Percentiles rank a stretch among this genome's conserved stretches.
Conservation (phyloP, 768 basidiomycete species). For the Tylopilus plumbeoviolaceoides region DNA sequence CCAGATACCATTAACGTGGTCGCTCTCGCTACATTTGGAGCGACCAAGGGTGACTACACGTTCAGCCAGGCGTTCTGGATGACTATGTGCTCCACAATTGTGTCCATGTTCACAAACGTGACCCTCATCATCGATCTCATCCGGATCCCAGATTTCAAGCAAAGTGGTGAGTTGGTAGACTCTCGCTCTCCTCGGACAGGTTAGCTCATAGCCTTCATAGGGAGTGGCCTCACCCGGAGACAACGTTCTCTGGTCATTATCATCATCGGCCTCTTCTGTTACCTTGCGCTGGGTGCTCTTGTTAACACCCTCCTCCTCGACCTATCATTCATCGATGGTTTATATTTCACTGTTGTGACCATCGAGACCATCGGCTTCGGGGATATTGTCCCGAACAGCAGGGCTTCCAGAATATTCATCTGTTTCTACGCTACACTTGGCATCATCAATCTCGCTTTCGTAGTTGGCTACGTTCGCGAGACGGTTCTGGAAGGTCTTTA, state of each 20-base stretch:
- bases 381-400: constrained; percentile 56
- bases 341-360: constrained; percentile 75
- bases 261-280: constrained; percentile 68
- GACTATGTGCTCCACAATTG: constrained; percentile 69
- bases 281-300: constrained; percentile 70
- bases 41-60: constrained; percentile 61
- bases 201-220: constrained; percentile 32
- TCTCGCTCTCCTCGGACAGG: background rate
- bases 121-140: constrained; percentile 63
- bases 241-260: constrained; percentile 79
- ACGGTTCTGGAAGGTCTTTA: constrained; percentile 71
- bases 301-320: constrained; percentile 47
- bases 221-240: constrained; percentile 75
- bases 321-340: constrained; percentile 62
- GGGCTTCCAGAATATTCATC: constrained; percentile 54
- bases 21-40: constrained; percentile 58
- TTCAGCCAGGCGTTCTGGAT: constrained; percentile 74
- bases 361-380: constrained; percentile 77
- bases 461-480: constrained; percentile 62
- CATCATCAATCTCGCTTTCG: constrained; percentile 59
- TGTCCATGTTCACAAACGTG: constrained; percentile 60
- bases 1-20: constrained; percentile 68
- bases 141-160: constrained; percentile 56
- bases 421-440: constrained; percentile 57
- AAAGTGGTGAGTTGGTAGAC: constrained; percentile 45